Conservation (phyloP, 2,329 filamentous ascomycete species). For the Penicillium rolfsii region DNA sequence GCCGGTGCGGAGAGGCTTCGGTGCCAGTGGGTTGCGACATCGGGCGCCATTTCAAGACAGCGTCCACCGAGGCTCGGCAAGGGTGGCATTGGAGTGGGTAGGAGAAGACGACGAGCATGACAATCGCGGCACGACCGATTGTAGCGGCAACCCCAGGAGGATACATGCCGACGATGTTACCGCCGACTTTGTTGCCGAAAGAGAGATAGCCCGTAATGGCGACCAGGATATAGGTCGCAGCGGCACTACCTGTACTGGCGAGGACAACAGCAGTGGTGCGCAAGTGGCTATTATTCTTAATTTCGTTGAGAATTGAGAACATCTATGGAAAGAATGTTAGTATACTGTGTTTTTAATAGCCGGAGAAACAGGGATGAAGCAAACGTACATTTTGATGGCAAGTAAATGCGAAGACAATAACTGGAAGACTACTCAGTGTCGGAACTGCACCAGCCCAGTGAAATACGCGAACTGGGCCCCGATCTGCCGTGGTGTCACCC, state of each 20-base stretch:
- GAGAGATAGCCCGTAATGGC: conserved; percentile 95
- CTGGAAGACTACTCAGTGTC: conserved; percentile 82
- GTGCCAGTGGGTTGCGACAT: conserved; percentile 41
- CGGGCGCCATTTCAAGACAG: conserved; percentile 90
- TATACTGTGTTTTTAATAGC: background rate
- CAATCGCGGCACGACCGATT: conserved; percentile 92
- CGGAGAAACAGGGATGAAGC: background rate
- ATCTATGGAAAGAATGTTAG: conserved; percentile 62
- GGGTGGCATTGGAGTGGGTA: conserved; percentile 95
- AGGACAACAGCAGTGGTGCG: conserved; percentile 78
- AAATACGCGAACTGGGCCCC: conserved; percentile 74
- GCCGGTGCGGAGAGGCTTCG: conserved; percentile 49
- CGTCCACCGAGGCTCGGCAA: conserved; percentile 91
- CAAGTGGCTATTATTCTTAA: conserved; percentile 77
- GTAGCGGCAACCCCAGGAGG: conserved; percentile 78
- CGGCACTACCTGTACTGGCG: conserved; percentile 86
- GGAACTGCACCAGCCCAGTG: conserved; percentile 78
- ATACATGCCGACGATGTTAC: conserved; percentile 95
- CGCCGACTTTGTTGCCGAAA: conserved; percentile 84
- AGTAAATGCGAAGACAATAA: conserved; percentile 98
- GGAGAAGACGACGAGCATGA: conserved; percentile 93
- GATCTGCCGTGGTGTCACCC: conserved; percentile 73
- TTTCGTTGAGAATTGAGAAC: conserved; percentile 98
- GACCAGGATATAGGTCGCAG: conserved; percentile 83
- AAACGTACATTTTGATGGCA: conserved; percentile 91